Conservation (phyloP, 208 protist species). For the Trypanosoma theileri region DNA sequence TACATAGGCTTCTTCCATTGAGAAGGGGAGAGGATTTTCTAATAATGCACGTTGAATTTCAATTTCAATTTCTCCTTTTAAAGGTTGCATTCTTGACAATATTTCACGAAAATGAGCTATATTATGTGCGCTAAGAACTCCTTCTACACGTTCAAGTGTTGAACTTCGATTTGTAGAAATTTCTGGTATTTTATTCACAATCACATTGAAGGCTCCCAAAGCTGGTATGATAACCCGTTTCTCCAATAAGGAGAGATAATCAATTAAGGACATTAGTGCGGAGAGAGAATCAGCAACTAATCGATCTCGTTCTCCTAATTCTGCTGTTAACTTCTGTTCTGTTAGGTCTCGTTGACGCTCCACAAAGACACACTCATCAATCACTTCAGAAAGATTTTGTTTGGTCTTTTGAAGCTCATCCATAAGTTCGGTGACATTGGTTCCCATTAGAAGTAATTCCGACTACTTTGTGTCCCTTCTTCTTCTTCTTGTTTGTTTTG, state of each 20-base stretch:
- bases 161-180: constrained; percentile 5
- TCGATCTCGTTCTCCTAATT: constrained; percentile 28
- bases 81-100: constrained; percentile 11
- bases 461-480: background rate
- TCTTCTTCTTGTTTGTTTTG: background rate
- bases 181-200: constrained; percentile 9
- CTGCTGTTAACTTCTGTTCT: constrained; percentile 34
- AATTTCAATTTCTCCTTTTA: background rate
- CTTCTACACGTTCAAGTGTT: constrained; percentile 12
- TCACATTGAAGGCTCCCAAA: constrained; percentile 17
- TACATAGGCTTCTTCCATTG: constrained; percentile 23
- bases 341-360: constrained; percentile 58
- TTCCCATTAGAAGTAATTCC: background rate
- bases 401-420: constrained; percentile 34
- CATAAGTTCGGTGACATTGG: background rate
- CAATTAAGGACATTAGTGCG: constrained; percentile 24
- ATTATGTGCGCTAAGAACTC: constrained; percentile 7
- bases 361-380: constrained; percentile 77
- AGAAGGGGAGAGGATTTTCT: constrained; percentile 9
- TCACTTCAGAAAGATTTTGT: constrained; percentile 59
- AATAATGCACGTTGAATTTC: constrained; percentile 3
- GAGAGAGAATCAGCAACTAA: constrained; percentile 25
- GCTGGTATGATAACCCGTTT: constrained; percentile 20
- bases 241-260: constrained; percentile 28
- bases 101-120: background rate